Base-by-base conservation (phyloP, 1,284 basidiomycete genomes). In the Hemileia vastatrix region DNA sequence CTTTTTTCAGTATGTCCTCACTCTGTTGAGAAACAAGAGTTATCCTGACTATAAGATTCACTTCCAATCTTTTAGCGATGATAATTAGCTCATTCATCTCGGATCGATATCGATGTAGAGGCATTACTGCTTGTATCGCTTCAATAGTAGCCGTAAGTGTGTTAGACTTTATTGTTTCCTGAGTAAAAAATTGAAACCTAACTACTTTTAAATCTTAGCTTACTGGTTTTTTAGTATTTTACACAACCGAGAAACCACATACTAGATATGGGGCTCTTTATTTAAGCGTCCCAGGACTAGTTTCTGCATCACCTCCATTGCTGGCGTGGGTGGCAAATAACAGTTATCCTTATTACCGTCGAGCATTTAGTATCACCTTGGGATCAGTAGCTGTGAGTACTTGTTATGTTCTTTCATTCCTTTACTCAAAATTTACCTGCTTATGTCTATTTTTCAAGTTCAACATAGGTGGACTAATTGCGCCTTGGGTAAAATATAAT, bases 301-400 rank as follows among this genome's bases (percentile, higher is more conserved):
- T 54, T 36, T 62, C 52, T 3, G 50, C 52, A 2, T 32, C 52
- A 31, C 59, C 59, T 8, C 31, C 59, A 13, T 51, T 62, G 43
- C 31, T 32, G 44, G 52, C 59, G 19, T 62, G 59, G 59, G 52
- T 47, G 50, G 47, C 59, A 5, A 62, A 62, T 24, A 62, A 62
- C 40, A 62, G 59, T 40, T 51, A 54, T 19, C 11, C 44, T 4
- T 53, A 62, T 50, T 62, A 62, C 32, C 51, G 59, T 27, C 47
- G 52, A 33, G 59, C 53, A 48, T 44, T 27, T 45, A 31, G 52
- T 5, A 62, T 62, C 6, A 53, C 59, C 24, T 24, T 62, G 6
- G 59, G 59, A 32, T 62, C 55, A 31, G 31, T 62, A 19, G 51
- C 51, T 23, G 27, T 62, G 3, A 55, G 52, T 27, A 62, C 59